Conservation (phyloP, 192 early-diverging fungal genomes). For the Phlyctochytrium planicorne region DNA sequence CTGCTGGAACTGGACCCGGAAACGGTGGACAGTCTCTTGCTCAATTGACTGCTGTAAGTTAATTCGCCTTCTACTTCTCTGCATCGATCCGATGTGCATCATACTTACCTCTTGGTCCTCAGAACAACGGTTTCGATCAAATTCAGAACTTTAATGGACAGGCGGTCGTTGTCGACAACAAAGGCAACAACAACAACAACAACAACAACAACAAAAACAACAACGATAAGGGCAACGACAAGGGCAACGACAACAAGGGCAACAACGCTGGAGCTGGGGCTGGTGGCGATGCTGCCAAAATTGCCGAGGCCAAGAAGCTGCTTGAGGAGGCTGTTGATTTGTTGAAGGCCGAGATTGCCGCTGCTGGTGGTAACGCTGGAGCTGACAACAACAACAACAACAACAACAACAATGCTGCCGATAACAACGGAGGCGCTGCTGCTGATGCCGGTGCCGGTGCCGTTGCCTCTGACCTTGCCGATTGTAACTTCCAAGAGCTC, state of each 20-base stretch:
- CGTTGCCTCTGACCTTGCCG: neutral
- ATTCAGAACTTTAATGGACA: conserved; percentile 1
- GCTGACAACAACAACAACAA: neutral
- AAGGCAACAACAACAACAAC: neutral
- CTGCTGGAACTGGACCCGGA: conserved; percentile 17
- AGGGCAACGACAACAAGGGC: neutral
- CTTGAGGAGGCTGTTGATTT: too few relatives aligned
- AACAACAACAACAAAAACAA: conserved; percentile 2
- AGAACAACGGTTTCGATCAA: conserved; percentile 1
- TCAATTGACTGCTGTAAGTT: too few relatives aligned
- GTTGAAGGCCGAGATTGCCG: neutral
- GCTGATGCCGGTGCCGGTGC: neutral
- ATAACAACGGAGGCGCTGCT: neutral
- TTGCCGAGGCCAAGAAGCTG: neutral
- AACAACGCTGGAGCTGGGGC: neutral
- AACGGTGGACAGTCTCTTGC: neutral
- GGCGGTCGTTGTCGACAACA: neutral
- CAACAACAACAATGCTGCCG: neutral
- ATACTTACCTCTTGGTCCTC: too few relatives aligned
- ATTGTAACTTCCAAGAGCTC: neutral
- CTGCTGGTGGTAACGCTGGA: neutral
- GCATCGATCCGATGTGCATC: too few relatives aligned
- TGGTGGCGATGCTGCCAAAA: neutral
- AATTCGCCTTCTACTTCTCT: too few relatives aligned
- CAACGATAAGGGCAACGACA: neutral